These are phyloP conservation scores for Beta corolliflora DNA, from an alignment of 179 eudicot species.

Conservation along the genomic window DNA sequence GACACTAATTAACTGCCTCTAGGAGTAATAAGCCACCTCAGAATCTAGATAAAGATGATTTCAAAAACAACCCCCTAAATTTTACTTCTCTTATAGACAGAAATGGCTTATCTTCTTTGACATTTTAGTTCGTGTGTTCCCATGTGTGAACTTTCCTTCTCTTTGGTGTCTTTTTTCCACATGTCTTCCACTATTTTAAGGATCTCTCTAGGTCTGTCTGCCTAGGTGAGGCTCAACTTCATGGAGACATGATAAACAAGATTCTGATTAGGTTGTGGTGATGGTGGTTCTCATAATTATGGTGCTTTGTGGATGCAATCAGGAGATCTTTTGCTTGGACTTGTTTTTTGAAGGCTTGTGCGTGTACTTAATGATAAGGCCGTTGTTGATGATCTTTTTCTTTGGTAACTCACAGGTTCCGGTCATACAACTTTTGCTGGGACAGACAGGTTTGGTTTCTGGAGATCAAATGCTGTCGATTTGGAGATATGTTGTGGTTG, in stretches of 20 bases:
- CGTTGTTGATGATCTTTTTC: constrained; percentile 2
- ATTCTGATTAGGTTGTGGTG: neutral
- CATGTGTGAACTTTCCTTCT: neutral
- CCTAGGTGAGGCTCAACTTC: neutral
- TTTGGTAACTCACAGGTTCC: constrained; percentile 67
- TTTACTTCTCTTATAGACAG: too few relatives aligned
- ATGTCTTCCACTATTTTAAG: neutral
- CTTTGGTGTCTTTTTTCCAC: neutral
- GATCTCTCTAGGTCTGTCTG: neutral
- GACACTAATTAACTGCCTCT: too few relatives aligned
- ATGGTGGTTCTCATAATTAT: neutral
- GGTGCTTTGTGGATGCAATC: neutral
- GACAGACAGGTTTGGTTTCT: constrained; percentile 89
- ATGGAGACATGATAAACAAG: neutral
- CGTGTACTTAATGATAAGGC: neutral
- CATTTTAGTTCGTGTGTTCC: neutral
- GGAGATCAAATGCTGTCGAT: constrained; percentile 97
- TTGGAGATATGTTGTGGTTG: constrained; percentile 99
- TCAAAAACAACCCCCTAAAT: too few relatives aligned
- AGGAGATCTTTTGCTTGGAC: neutral
- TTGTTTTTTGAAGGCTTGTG: neutral
- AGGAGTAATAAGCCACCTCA: too few relatives aligned
- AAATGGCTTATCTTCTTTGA: neutral
- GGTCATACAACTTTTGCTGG: constrained; percentile 82
- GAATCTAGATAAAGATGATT: too few relatives aligned